Base-by-base conservation (phyloP, 2,329 filamentous ascomycete genomes). In the Penicillium sp. region DNA sequence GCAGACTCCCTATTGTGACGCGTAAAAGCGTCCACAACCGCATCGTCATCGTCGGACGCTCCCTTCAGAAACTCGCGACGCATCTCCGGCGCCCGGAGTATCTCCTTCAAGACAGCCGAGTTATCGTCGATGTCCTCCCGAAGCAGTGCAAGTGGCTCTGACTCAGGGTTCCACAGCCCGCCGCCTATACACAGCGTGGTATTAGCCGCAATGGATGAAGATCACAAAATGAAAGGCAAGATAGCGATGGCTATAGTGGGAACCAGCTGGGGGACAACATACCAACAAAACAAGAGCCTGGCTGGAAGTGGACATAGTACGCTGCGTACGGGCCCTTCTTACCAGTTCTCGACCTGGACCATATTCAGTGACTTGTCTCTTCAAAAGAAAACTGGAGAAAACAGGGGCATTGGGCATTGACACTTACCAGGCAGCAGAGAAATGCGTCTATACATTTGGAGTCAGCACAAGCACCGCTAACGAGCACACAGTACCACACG, bases 241-340 rank as follows among this genome's bases (percentile, higher is more conserved):
- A 27, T 41, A 29, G 41, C 10, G 4, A 38, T 23, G 40, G 23
- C 38, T 37, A 52, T 31, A 27, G 52, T 23, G 49, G 31, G 38
- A 48, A 38, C 27, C n/a, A 23, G 27, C 46, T 15, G 25, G 21
- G 25, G 40, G n/a, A 15, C 7, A 52, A 81, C 83, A 77, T 78
- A 87, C 86, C 92, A 42, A 95, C 79, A 66, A 93, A 89, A 70
- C 86, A 88, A 50, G 82, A 78, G 25, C 78, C 79, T 12, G 92
- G 91, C 71, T 93, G 85, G 62, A 90, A 83, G 73, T 96, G 91
- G 21, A 96, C 77, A 76, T 96, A 96, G 77, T 96, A 96, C 70
- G 86, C 88, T 7, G 92, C 92, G 74, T 94, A 95, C 10, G 89
- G 88, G 0, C 91, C 91, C 75, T 96, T 96, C 54, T 89, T 84